These are phyloP conservation scores for Acacia concinna DNA, from an alignment of 331 rosid genomes.

Conservation along the genomic window DNA sequence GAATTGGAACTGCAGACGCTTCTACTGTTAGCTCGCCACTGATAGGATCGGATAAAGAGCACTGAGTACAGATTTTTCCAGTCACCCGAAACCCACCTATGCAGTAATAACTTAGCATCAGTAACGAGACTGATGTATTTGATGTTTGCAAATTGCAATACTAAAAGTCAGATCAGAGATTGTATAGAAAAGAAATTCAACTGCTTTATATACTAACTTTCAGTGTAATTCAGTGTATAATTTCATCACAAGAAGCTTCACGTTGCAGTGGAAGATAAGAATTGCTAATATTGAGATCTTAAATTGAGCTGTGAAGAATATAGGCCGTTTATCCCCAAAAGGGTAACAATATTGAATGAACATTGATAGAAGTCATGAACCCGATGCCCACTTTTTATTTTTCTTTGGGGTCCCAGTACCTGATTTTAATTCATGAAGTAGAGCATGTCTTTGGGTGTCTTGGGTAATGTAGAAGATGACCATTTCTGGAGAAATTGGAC, in stretches of 20 bases:
- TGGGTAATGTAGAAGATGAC: constrained; percentile 86
- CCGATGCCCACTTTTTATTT: neutral
- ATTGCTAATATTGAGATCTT: constrained; percentile 11
- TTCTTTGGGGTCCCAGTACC: constrained; percentile 52
- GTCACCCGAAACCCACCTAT: constrained; percentile 85
- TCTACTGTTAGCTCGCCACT: constrained; percentile 83
- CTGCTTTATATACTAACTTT: constrained; percentile 8
- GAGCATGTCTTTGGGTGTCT: constrained; percentile 93
- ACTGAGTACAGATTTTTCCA: constrained; percentile 79
- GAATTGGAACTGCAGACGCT: constrained; percentile 79
- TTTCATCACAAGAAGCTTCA: neutral
- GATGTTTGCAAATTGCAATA: constrained; percentile 5
- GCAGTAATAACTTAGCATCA: constrained; percentile 34
- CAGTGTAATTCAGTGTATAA: neutral
- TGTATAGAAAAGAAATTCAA: constrained; percentile 22
- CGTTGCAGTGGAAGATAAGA: neutral
- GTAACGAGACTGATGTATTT: constrained; percentile 10
- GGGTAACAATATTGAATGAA: neutral
- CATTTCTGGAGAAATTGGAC: constrained; percentile 72
- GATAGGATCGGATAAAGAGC: constrained; percentile 70
- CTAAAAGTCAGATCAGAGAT: constrained; percentile 11
- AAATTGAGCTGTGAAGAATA: neutral
- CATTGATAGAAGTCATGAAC: constrained; percentile 3
- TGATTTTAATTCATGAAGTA: constrained; percentile 80
- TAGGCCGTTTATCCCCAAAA: neutral